Conservation (phyloP, 2,329 filamentous ascomycete genomes). For the Saccharata proteae region DNA sequence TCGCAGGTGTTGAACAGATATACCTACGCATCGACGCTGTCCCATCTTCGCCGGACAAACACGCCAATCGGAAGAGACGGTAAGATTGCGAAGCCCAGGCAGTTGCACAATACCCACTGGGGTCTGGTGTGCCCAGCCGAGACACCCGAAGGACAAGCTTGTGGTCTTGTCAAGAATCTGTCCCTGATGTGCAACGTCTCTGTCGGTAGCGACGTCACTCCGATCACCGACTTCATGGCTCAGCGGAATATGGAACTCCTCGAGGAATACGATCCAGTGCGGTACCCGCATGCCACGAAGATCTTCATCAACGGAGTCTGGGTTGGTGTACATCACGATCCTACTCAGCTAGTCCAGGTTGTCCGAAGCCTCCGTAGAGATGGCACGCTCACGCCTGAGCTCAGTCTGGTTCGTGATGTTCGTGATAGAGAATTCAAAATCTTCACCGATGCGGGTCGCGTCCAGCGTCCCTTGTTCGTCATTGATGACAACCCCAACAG, state of each 20-base stretch:
- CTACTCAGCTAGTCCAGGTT: conserved; percentile 68
- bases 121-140: conserved; percentile 93
- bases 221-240: conserved; percentile 91
- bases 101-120: conserved; percentile 98
- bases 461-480: conserved; percentile 87
- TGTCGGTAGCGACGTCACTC: conserved; percentile 81
- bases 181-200: conserved; percentile 98
- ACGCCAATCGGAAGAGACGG: conserved; percentile 96
- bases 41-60: conserved; percentile 93
- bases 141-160: conserved; percentile 95
- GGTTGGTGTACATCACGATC: conserved; percentile 90
- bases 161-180: conserved; percentile 94
- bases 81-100: conserved; percentile 93
- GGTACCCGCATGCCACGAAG: conserved; percentile 85
- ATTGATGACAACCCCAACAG: conserved; percentile 76
- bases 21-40: conserved; percentile 91
- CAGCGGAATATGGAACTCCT: conserved; percentile 91
- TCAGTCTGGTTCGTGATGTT: conserved; percentile 91
- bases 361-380: conserved; percentile 68
- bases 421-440: conserved; percentile 97
- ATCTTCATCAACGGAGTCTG: conserved; percentile 97
- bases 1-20: conserved; percentile 97
- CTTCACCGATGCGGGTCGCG: conserved; percentile 90
- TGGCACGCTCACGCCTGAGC: conserved; percentile 78
- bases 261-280: conserved; percentile 63